A percentile compares a stretch with the other conserved stretches of the same genome.
These are phyloP conservation scores for Panellus pusillus DNA, from an alignment of 768 basidiomycete species.

Conservation along the genomic window DNA sequence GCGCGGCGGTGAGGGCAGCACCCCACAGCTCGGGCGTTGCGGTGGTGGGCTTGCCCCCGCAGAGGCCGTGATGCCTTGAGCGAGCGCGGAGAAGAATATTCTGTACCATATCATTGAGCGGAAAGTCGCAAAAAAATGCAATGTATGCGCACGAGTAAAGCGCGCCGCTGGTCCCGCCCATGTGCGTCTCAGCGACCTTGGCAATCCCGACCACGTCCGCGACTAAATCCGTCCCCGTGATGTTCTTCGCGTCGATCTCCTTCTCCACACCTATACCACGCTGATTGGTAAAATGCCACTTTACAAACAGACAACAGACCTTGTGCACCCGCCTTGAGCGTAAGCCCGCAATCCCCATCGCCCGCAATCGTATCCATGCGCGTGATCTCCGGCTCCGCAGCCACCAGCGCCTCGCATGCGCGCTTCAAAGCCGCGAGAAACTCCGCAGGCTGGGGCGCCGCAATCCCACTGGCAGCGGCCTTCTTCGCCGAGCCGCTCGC, in stretches of 20 bases:
- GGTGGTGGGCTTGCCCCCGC: conserved; percentile 14
- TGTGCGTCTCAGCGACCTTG: conserved; percentile 73
- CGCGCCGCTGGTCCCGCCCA: conserved; percentile 92
- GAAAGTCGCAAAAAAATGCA: not conserved
- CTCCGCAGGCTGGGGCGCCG: conserved; percentile 39
- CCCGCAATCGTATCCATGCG: conserved; percentile 89
- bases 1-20: conserved; percentile 54
- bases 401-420: conserved; percentile 67
- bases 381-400: conserved; percentile 88
- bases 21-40: conserved; percentile 62
- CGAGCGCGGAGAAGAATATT: conserved; percentile 88
- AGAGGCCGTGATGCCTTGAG: conserved; percentile 61
- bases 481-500: conserved; percentile 4
- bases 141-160: conserved; percentile 71
- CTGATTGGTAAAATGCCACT: no score
- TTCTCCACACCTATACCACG: conserved; percentile 53
- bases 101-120: conserved; percentile 35
- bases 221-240: conserved; percentile 66
- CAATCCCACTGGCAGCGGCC: conserved; percentile 18
- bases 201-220: conserved; percentile 67
- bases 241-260: conserved; percentile 51
- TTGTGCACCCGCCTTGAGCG: conserved; percentile 68
- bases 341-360: conserved; percentile 71
- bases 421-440: conserved; percentile 58
- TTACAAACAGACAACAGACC: conserved; percentile 37